phyloP scores from a whole-genome alignment of 371 early-diverging fungal species.

The Basidiobolus meristosporus region DNA sequence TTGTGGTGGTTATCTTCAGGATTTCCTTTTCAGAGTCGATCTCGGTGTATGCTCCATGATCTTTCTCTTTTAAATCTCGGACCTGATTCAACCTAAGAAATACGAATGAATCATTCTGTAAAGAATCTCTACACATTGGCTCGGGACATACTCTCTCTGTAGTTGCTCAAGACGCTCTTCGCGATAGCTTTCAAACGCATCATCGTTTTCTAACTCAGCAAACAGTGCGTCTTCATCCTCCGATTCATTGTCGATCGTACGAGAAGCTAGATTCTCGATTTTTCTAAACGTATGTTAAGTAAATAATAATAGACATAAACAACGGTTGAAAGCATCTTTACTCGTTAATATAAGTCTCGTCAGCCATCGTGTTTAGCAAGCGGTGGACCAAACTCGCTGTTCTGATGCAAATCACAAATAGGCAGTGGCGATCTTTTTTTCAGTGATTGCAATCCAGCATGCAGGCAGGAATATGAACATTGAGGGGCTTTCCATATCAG shows the following conservation, averaged over 20 bases:
- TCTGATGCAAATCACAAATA: too few relatives aligned
- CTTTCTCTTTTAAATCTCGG: constrained; percentile 31
- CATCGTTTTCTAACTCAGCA: constrained; percentile 35
- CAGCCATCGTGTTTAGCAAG: too few relatives aligned
- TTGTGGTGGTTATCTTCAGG: constrained; percentile 57
- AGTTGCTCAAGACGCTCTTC: constrained; percentile 32
- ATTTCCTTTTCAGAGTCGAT: constrained; percentile 71
- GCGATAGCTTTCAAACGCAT: constrained; percentile 22
- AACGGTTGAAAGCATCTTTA: too few relatives aligned
- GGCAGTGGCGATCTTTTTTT: too few relatives aligned
- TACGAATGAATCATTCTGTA: background rate
- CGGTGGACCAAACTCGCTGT: too few relatives aligned
- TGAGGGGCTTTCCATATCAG: too few relatives aligned
- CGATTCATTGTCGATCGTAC: constrained; percentile 9
- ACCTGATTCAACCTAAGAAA: constrained; percentile 26
- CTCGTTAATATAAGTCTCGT: too few relatives aligned
- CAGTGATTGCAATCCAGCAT: too few relatives aligned
- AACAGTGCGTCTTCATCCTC: constrained; percentile 30
- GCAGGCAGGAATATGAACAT: too few relatives aligned
- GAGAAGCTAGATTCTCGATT: too few relatives aligned
- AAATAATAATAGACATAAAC: too few relatives aligned
- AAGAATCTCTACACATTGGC: background rate
- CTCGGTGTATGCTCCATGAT: constrained; percentile 68
- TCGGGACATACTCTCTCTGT: constrained; percentile 19
- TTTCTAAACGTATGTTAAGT: too few relatives aligned